phyloP scores from a whole-genome alignment of 768 basidiomycete species.

The Macrolepiota fuliginosa region DNA sequence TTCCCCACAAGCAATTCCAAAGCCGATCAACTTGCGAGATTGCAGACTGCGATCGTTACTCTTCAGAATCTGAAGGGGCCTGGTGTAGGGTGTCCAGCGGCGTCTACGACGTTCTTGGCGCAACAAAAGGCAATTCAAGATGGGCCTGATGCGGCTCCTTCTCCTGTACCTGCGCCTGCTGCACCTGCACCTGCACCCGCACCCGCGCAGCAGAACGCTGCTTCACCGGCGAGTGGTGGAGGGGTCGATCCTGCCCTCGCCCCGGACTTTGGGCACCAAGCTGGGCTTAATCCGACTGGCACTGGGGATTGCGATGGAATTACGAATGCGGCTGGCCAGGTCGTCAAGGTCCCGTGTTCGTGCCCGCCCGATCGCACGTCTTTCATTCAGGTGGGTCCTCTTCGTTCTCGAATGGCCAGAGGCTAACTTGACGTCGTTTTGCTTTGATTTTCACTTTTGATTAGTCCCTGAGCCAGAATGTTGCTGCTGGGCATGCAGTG shows the following conservation, averaged over 20 bases:
- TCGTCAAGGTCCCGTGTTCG: slow-evolving; percentile 62
- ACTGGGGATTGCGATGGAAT: slow-evolving; percentile 73
- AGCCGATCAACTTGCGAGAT: slow-evolving; percentile 50
- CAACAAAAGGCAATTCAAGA: slow-evolving; percentile 36
- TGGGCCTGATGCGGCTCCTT: slow-evolving; percentile 20
- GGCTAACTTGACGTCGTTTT: background rate
- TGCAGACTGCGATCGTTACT: slow-evolving; percentile 59
- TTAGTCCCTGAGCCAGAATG: slow-evolving; percentile 52
- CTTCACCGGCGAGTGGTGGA: background rate
- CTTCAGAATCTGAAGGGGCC: slow-evolving; percentile 73
- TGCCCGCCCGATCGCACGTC: slow-evolving; percentile 57
- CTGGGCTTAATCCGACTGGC: slow-evolving; percentile 63
- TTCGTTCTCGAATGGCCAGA: background rate
- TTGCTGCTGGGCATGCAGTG: slow-evolving; percentile 58
- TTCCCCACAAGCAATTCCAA: slow-evolving; percentile 64
- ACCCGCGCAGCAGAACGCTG: background rate
- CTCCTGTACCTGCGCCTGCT: slow-evolving; percentile 21
- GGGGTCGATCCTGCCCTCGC: slow-evolving; percentile 54
- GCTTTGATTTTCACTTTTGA: too few relatives aligned
- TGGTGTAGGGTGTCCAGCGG: slow-evolving; percentile 66
- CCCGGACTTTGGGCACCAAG: slow-evolving; percentile 52
- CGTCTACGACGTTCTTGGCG: slow-evolving; percentile 58
- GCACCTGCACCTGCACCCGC: slow-evolving; percentile 26
- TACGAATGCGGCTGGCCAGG: slow-evolving; percentile 48
- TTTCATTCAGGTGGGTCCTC: slow-evolving; percentile 44